phyloP scores from a whole-genome alignment of 2,329 filamentous ascomycete genomes.

The Colletotrichum incanum region DNA sequence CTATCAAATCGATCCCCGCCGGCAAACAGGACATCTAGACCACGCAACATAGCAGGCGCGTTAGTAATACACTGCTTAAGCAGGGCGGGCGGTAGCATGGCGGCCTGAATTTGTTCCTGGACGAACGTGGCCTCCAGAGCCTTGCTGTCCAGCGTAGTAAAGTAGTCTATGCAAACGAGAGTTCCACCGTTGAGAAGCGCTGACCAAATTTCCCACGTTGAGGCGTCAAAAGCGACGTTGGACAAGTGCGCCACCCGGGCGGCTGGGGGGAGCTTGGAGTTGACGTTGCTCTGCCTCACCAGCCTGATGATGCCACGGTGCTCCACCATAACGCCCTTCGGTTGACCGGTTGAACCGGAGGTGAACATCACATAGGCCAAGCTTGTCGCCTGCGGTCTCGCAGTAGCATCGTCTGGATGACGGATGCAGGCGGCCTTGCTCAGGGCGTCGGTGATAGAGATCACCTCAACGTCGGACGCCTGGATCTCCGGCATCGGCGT shows the following conservation, averaged over 20 bases:
- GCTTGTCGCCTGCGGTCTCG: neutral
- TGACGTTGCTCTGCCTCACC: constrained; percentile 1
- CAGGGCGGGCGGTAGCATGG: constrained; percentile 1
- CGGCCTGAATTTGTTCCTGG: neutral
- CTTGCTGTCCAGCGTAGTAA: constrained; percentile 9
- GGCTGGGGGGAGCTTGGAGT: neutral
- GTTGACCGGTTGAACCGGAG: constrained; percentile 10
- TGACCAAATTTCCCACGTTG: constrained; percentile 7
- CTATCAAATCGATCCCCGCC: constrained; percentile 4
- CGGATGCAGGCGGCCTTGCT: neutral
- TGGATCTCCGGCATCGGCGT: neutral
- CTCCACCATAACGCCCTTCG: constrained; percentile 14
- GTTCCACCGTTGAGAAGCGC: constrained; percentile 9
- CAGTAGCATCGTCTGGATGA: neutral
- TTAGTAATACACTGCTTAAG: constrained; percentile 12
- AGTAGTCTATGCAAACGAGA: constrained; percentile 7
- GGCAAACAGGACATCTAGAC: neutral
- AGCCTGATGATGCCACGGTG: constrained; percentile 17
- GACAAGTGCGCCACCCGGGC: constrained; percentile 4
- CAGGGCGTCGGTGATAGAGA: neutral
- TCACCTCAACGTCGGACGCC: neutral
- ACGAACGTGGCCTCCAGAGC: neutral
- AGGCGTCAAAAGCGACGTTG: constrained; percentile 17
- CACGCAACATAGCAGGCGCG: neutral
- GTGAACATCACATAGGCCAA: constrained; percentile 17